Evolutionary conservation across 2,329 filamentous ascomycete genomes (phyloP), one percentile per base, ranked within the genome.

Genomic region (Stagonosporopsis tanaceti): DNA sequence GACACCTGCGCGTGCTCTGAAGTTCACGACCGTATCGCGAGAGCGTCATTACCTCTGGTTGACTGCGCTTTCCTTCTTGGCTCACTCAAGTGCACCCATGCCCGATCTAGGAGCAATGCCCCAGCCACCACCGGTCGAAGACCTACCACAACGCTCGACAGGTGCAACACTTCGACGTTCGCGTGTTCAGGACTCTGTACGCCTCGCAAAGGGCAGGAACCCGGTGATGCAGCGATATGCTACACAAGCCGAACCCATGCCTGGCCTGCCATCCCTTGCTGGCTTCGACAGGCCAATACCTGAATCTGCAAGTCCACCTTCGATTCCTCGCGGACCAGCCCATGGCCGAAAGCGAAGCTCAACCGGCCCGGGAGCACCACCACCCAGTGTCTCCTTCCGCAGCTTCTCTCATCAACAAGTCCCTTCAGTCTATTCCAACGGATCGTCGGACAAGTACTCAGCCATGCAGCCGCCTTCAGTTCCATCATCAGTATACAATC

Each of bases 21-120:
- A 99, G 74, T 98, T 99, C 75, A 99, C 95, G 0, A 92, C 95
- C 0, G 81, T 85, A 15, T 89, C 87, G 22, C 81, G 89, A 32
- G 95, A 98, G 64, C 88, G 95, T 15, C 95, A 99, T 76, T 96
- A 96, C 70, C 80, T 97, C 46, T 99, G 95, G 95, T 81, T 99
- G 56, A 97, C 92, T 20, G 92, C 95, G 0, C 82, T 99, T 20
- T 97, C 93, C 0, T 99, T 98, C 85, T 83, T 99, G 30, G 93
- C 94, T 12, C 93, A 97, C 73, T 96, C 93, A 0, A 87, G 89
- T 15, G 89, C 94, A 69, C 88, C 89, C 1, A 84, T 94, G 5
- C 91, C 92, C 2, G 91, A 95, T 50, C 86, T 93, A 15, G 80
- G 89, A 3, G 58, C 67, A 4, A 63, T 70, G 60, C 67, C 67